Base-by-base conservation (phyloP, 2,329 filamentous ascomycete genomes). In the Cyanodermella asteris region DNA sequence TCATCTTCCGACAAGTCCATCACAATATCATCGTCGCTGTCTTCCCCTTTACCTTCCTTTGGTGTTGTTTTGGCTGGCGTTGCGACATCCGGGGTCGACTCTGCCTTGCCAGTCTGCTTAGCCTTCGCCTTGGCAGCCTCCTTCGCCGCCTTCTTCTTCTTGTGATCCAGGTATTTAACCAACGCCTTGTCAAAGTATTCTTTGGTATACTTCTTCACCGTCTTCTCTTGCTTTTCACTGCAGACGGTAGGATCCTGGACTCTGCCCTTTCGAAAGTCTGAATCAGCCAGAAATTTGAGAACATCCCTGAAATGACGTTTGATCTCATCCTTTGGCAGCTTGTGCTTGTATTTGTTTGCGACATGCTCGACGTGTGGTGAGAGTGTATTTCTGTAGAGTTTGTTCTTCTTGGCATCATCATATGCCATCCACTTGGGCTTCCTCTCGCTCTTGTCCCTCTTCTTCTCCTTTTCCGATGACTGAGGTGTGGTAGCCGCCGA, bases 371-470 rank as follows among this genome's bases (percentile, higher is more conserved):
- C 72, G 28, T 80, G 70, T 5, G 80, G 80, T 41, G 73, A 77
- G 5, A 93, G 59, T 25, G 81, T 91, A 42, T 82, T 82, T 47
- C 93, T 82, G 40, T 93, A 94, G 3, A 91, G 60, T 53, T 80
- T 91, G 64, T 81, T 90, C 49, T 87, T 78, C 50, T 93, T 93
- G 35, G 93, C 82, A 36, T 57, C 45, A 27, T 49, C 46, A 30
- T 54, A 53, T 25, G 50, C 57, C 40, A 55, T 59, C 36, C 56
- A 58, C 23, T 59, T 58, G 21, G 57, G 56, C 13, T 50, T 43
- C 6, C 40, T 39, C 31, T 46, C 45, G 31, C 46, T 52, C 33
- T 44, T 47, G 17, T 49, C 48, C 15, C 72, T 63, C 22, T 59
- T 58, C 9, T 17, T 8, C 4, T 54, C 49, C 5, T 61, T 58